Evolutionary conservation across 306 rosid genomes (phyloP).

Genomic region (Dryas drummondii): DNA sequence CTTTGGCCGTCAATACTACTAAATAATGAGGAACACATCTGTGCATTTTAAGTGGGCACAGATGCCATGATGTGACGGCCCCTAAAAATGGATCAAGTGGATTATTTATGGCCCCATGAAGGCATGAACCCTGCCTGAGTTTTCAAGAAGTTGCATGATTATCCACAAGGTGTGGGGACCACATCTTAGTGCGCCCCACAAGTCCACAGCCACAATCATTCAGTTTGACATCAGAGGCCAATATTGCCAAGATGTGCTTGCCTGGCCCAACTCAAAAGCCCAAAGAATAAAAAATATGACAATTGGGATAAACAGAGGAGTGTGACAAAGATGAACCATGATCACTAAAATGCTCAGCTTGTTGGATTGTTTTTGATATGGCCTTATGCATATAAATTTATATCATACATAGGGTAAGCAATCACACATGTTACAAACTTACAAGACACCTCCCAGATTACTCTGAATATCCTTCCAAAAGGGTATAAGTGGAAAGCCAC

Average conservation of each 20-base stretch:
- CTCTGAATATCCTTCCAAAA: not conserved
- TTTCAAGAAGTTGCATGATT: not conserved
- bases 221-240: not conserved
- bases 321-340: not conserved
- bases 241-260: not conserved
- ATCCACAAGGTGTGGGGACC: conserved; percentile 2
- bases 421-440: not conserved
- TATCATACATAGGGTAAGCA: not conserved
- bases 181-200: not conserved
- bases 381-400: not conserved
- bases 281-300: not conserved
- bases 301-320: not conserved
- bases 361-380: not conserved
- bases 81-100: not conserved
- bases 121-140: not conserved
- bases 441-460: not conserved
- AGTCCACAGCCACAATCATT: not conserved
- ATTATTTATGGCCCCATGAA: not conserved
- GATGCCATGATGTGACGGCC: not conserved
- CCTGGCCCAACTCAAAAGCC: too few species aligned
- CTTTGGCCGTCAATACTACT: too few species aligned
- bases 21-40: too few species aligned
- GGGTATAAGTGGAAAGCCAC: not conserved
- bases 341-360: not conserved
- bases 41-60: not conserved